phyloP scores from a whole-genome alignment of 2,329 filamentous ascomycete species.

The Claviceps digitariae region DNA sequence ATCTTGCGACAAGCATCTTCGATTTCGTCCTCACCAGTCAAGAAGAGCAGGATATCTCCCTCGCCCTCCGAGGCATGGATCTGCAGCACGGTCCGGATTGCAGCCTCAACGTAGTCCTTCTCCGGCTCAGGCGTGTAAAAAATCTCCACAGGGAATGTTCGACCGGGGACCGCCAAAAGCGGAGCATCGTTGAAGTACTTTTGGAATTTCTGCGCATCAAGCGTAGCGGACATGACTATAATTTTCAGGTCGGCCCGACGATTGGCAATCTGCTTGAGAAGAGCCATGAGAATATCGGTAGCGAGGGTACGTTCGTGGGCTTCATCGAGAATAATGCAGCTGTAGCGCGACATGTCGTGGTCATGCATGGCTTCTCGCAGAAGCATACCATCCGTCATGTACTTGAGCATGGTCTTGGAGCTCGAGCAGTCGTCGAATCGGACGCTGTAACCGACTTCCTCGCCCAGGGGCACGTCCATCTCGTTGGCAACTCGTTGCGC shows the following conservation, averaged over 20 bases:
- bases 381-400: conserved; percentile 99
- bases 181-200: conserved; percentile 93
- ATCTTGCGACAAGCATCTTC: conserved; percentile 94
- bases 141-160: conserved; percentile 93
- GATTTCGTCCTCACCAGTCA: conserved; percentile 97
- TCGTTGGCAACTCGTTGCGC: conserved; percentile 96
- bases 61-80: conserved; percentile 89
- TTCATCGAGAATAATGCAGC: conserved; percentile 96
- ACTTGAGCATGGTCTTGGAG: conserved; percentile 84
- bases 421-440: conserved; percentile 94
- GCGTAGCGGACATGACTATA: conserved; percentile 96
- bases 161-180: conserved; percentile 81
- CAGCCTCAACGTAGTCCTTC: conserved; percentile 91
- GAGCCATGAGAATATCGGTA: conserved; percentile 93
- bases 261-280: conserved; percentile 78
- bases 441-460: conserved; percentile 97
- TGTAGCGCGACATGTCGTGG: conserved; percentile 80
- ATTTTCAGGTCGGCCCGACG: conserved; percentile 87
- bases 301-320: conserved; percentile 95
- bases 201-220: conserved; percentile 97
- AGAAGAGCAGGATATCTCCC: conserved; percentile 84
- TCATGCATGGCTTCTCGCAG: conserved; percentile 94
- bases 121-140: conserved; percentile 97
- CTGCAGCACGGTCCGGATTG: conserved; percentile 85
- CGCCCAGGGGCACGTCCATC: conserved; percentile 82